A percentile compares a stretch with the other conserved stretches of the same genome.
phyloP scores from a whole-genome alignment of 1,139 yeast genomes.

The Blastobotrys malaysiensis region DNA sequence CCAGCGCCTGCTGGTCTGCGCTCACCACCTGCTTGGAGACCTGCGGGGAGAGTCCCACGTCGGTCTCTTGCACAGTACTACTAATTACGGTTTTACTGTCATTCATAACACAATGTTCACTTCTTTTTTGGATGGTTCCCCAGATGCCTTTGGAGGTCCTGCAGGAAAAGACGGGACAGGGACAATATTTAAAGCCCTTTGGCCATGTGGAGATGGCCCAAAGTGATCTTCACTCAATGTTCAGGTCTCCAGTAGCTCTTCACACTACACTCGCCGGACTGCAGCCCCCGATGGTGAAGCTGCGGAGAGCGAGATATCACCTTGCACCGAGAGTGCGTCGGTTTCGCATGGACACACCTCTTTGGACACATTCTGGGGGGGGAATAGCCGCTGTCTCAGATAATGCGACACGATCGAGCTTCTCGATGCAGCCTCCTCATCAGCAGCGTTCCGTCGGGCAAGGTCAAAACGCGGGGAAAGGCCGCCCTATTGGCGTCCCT shows the following conservation, averaged over 20 bases:
- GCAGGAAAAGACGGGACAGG: background rate
- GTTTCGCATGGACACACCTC: background rate
- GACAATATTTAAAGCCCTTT: background rate
- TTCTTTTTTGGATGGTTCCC: background rate
- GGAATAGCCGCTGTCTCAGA: background rate
- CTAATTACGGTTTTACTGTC: background rate
- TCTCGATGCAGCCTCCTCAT: too few relatives aligned
- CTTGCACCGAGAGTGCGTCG: background rate
- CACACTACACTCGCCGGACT: background rate
- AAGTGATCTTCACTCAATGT: background rate
- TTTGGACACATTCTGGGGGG: background rate
- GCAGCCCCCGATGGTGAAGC: background rate
- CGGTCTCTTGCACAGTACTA: background rate
- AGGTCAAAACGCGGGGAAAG: background rate
- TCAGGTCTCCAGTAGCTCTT: background rate
- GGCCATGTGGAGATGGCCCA: background rate
- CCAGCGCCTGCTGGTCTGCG: constrained; percentile 27
- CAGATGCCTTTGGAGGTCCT: too few relatives aligned
- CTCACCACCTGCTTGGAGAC: constrained; percentile 10
- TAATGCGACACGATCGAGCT: too few relatives aligned
- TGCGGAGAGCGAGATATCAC: background rate
- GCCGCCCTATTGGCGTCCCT: background rate
- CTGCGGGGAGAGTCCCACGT: constrained; percentile 5
- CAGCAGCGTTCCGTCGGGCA: too few relatives aligned
- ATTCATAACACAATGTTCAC: background rate